Conservation (phyloP, 164 flowering plant species). For the Annona cherimola region DNA sequence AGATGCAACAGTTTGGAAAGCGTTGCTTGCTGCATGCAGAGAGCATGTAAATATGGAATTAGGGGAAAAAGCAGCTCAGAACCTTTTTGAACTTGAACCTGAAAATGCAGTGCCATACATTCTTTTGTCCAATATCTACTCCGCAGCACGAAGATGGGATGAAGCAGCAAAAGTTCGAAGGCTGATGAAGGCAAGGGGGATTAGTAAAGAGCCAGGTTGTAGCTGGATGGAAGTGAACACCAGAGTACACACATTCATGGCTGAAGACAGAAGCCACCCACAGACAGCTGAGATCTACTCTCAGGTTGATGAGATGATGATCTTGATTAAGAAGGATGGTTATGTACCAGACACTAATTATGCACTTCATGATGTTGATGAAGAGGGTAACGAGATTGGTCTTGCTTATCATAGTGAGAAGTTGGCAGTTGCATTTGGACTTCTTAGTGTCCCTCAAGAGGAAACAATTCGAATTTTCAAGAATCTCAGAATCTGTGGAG, state of each 20-base stretch:
- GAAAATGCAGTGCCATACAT: conserved; percentile 67
- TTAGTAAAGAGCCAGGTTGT: conserved; percentile 71
- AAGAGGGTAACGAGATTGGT: conserved; percentile 65
- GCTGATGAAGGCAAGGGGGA: conserved; percentile 59
- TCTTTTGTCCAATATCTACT: conserved; percentile 67
- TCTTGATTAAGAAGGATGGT: conserved; percentile 62
- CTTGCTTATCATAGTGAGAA: conserved; percentile 89
- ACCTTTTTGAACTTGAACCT: conserved; percentile 66
- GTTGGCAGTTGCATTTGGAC: conserved; percentile 75
- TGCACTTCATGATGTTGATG: conserved; percentile 73
- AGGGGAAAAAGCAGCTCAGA: conserved; percentile 63
- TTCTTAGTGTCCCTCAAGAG: conserved; percentile 44
- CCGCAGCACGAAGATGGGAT: conserved; percentile 57
- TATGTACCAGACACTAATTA: conserved; percentile 68
- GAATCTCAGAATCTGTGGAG: conserved; percentile 94
- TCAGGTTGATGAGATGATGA: conserved; percentile 58
- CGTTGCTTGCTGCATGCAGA: conserved; percentile 68
- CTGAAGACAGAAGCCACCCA: conserved; percentile 68
- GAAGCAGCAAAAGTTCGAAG: conserved; percentile 56
- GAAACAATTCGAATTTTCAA: conserved; percentile 67
- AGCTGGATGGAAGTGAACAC: conserved; percentile 78
- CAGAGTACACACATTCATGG: conserved; percentile 57
- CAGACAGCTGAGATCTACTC: conserved; percentile 46
- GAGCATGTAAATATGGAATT: conserved; percentile 49
- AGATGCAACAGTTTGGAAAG: conserved; percentile 83